phyloP scores from a whole-genome alignment of 2,329 filamentous ascomycete genomes.

The Cordyceps tenuipes region DNA sequence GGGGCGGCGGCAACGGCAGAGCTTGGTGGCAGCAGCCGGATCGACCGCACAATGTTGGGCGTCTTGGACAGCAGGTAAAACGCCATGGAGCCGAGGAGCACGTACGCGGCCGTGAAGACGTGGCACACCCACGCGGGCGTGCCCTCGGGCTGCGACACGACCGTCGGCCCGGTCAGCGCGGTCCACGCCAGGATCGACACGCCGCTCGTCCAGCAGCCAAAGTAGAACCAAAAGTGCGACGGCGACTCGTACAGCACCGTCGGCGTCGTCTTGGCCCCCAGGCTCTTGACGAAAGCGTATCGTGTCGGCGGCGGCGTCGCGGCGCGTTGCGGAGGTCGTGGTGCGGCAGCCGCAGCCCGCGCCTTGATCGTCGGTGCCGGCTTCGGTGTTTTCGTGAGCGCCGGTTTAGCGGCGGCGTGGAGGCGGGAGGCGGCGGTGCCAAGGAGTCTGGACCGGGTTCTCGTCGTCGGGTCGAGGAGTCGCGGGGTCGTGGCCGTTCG shows the following conservation, averaged over 20 bases:
- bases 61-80: slow-evolving; percentile 52
- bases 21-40: slow-evolving; percentile 48
- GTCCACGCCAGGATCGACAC: slow-evolving; percentile 32
- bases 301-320: slow-evolving; percentile 18
- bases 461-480: neutral
- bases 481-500: neutral
- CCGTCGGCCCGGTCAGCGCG: slow-evolving; percentile 24
- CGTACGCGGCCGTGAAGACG: slow-evolving; percentile 49
- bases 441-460: neutral
- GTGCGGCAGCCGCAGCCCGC: neutral
- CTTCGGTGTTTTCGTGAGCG: neutral
- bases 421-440: neutral
- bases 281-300: slow-evolving; percentile 44
- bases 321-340: too few species aligned
- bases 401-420: neutral
- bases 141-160: slow-evolving; percentile 34
- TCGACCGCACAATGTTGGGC: slow-evolving; percentile 46
- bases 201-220: slow-evolving; percentile 50
- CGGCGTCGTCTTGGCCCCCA: slow-evolving; percentile 46
- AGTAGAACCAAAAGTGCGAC: slow-evolving; percentile 54
- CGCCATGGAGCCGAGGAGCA: slow-evolving; percentile 52
- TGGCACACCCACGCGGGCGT: slow-evolving; percentile 48
- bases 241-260: slow-evolving; percentile 58
- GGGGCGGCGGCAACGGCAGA: slow-evolving; percentile 13
- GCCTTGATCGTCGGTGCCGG: neutral